Base-by-base conservation (phyloP, 78 protist genomes). In the Salpingoeca rosetta region DNA sequence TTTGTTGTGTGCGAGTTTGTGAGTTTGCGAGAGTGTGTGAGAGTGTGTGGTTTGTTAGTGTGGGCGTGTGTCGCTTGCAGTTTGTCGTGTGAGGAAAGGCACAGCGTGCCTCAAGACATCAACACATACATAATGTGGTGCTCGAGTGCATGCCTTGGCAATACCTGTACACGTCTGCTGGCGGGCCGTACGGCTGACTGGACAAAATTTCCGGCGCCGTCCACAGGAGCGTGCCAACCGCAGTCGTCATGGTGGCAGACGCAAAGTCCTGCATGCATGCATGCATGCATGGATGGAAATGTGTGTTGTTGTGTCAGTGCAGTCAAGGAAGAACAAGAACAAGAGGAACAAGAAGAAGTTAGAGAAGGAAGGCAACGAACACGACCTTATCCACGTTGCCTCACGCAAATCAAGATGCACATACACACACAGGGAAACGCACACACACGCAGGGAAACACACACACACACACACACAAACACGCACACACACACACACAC, bases 191-290 rank as follows among this genome's bases (percentile, higher is more conserved):
- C n/a, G 77, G 38, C 77, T 27, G 38, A 27, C 77, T 31, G 12
- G 25, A 26, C 77, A 25, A 11, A 73, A 25, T 31, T 11, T 3
- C 77, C 26, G 77, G 26, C 38, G 2, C 1, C 57, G 72, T 22
- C 41, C 81, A 57, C 10, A 77, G 65, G 22, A 96, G 85, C 41
- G 90, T 83, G 0, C 25, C 1, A 43, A 86, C 88, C 72, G 94
- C 25, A 39, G 95, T 82, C 25, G 78, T 39, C 43, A 90, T 75
- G 1, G 98, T 98, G 27, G 57, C 17, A 2, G 93, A n/a, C 94
- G 51, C 82, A 78, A 22, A 78, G 39, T 35, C 12, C 44, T 25
- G 82, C 82, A 3, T 56, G 56, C 37, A 12, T 42, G 51, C 82
- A 78, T n/a, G 82, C 82, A 78, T 35, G 82, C 42, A 27, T 56